Evolutionary conservation across 768 basidiomycete species (phyloP), one percentile per base, ranked within the genome.

Genomic region (Piloderma croceum): DNA sequence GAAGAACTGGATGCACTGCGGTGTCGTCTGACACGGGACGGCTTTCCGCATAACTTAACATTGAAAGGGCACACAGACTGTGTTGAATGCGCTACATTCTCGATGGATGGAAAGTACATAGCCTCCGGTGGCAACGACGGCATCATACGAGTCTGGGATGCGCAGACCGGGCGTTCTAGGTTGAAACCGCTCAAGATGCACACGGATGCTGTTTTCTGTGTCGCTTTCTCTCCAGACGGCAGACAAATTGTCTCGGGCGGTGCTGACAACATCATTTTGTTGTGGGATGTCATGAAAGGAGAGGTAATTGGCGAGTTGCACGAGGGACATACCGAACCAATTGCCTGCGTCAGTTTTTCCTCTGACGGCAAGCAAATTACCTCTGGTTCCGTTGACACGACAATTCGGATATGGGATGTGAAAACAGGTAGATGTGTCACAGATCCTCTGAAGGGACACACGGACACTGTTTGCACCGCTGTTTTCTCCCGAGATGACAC

Each of bases 181-280:
- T n/a, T n/a, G n/a, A n/a, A n/a, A n/a, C n/a, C n/a, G n/a, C n/a
- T 27, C 10, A 7, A 39, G 31, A 27, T 7, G 17, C 38, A 39
- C 22, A 39, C 6, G 9, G 38, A 6, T 4, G 11, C 7, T 5
- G 38, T 39, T 39, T 27, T 4, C 24, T 27, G 24, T 6, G 24
- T 39, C 5, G 45, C 58, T 42, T 64, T 69, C 42, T 67, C 65
- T 5, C 65, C 67, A 22, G 64, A 71, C 48, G 68, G 67, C 3
- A 55, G 61, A 34, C 52, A 63, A 31, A 57, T 74, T 27, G 67
- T 64, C 25, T 69, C 69, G 13, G 70, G 67, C 2, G 62, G 60
- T 18, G 49, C 63, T 17, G 70, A 72, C 35, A 15, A 13, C 18
- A 36, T 19, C 10, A 24, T 45, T 2, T 17, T 36, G 20, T 9